Conservation (phyloP, 1,284 basidiomycete species). For the Nidula niveotomentosa region DNA sequence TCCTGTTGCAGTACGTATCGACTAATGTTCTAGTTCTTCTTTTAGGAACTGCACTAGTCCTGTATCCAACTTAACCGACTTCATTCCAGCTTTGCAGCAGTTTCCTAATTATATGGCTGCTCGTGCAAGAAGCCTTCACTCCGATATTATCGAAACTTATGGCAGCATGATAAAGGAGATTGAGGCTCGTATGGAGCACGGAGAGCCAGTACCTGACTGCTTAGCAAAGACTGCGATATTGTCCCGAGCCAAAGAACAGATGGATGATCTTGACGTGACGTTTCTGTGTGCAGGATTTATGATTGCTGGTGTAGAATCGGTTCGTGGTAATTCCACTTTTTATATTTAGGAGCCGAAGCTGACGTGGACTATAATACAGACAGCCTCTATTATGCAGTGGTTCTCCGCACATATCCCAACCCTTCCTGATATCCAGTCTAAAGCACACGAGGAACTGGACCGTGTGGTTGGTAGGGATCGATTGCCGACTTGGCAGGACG, state of each 20-base stretch:
- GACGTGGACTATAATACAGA: constrained; percentile 9
- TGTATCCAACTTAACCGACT: constrained; percentile 39
- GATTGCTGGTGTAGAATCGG: constrained; percentile 38
- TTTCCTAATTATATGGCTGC: constrained; percentile 29
- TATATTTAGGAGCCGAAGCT: not conserved
- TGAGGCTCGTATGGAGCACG: constrained; percentile 26
- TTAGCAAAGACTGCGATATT: constrained; percentile 30
- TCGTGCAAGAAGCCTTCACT: constrained; percentile 29
- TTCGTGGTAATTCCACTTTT: constrained; percentile 9
- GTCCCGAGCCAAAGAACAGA: constrained; percentile 23
- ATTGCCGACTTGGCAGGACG: constrained; percentile 22
- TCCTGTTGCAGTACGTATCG: not conserved
- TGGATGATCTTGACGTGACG: constrained; percentile 32
- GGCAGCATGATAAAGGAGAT: constrained; percentile 33
- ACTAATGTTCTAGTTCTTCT: not conserved
- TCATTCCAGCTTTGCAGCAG: constrained; percentile 35
- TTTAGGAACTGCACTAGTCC: constrained; percentile 32
- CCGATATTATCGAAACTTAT: constrained; percentile 29
- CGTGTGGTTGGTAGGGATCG: constrained; percentile 25
- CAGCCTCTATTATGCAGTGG: constrained; percentile 30
- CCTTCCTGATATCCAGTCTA: constrained; percentile 23
- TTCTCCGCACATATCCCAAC: constrained; percentile 29
- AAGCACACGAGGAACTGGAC: constrained; percentile 24
- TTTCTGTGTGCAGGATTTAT: constrained; percentile 37
- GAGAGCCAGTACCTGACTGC: constrained; percentile 35